Conservation (phyloP, 169 alveolate genomes). For the Blepharisma undulans region DNA sequence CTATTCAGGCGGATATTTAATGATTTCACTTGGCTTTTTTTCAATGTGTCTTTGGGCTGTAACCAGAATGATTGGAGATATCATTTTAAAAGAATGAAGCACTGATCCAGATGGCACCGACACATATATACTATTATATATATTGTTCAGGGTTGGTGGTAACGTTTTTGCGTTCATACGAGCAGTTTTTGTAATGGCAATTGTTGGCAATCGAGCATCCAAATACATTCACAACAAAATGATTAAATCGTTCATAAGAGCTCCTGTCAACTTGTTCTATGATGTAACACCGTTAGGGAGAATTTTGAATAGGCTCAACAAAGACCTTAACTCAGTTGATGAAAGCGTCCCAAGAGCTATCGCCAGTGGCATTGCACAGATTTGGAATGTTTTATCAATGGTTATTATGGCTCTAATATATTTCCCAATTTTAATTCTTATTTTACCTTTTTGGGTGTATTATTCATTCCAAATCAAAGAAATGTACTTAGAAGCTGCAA, state of each 20-base stretch:
- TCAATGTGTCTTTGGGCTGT: neutral
- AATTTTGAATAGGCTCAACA: constrained; percentile 70
- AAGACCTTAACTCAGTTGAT: constrained; percentile 60
- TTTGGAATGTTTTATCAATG: neutral
- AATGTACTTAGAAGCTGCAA: neutral
- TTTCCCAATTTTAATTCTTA: neutral
- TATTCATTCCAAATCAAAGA: neutral
- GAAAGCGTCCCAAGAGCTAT: constrained; percentile 33
- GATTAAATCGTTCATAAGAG: neutral
- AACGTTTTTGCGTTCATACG: neutral
- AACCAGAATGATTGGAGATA: neutral
- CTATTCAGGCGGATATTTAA: neutral
- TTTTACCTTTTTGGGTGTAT: neutral
- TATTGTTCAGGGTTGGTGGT: neutral
- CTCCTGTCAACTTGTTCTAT: constrained; percentile 54
- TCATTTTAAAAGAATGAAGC: neutral
- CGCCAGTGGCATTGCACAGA: neutral
- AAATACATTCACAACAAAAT: neutral
- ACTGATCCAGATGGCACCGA: neutral
- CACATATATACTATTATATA: neutral
- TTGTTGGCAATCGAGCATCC: neutral
- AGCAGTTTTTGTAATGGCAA: neutral
- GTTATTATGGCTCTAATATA: neutral
- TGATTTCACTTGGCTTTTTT: neutral
- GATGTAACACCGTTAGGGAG: constrained; percentile 87